These are phyloP conservation scores for Turritis glabra DNA, from an alignment of 345 rosid species.

Conservation along the genomic window DNA sequence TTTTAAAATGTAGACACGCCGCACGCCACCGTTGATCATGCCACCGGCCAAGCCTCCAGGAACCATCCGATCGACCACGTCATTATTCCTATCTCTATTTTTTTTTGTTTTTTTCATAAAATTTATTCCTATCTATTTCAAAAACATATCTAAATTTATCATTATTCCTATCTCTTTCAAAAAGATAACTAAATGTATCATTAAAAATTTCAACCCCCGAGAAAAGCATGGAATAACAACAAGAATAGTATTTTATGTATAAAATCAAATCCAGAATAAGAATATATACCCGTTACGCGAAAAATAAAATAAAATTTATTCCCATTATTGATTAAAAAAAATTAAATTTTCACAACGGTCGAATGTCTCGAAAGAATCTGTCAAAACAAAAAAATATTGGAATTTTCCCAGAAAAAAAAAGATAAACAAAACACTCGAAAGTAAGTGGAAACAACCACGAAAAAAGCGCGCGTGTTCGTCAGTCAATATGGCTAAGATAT, in stretches of 20 bases:
- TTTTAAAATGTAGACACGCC: background rate
- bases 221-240: background rate
- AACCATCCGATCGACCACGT: constrained; percentile 17
- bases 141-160: background rate
- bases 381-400: background rate
- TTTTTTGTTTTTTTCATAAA: too few species aligned
- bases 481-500: background rate
- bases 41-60: background rate
- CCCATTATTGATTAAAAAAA: background rate
- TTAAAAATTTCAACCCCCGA: background rate
- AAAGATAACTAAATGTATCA: background rate
- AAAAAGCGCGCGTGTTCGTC: background rate
- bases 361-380: background rate
- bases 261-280: background rate
- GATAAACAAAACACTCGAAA: background rate
- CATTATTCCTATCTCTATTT: background rate
- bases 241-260: background rate
- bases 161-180: too few species aligned
- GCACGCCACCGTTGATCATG: constrained; percentile 25
- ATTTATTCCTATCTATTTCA: background rate
- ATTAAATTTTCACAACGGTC: background rate
- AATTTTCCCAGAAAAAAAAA: background rate
- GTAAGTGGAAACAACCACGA: background rate
- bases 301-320: background rate
- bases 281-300: background rate